phyloP scores from a whole-genome alignment of 208 protist species.

The Wallacemonas sp. region DNA sequence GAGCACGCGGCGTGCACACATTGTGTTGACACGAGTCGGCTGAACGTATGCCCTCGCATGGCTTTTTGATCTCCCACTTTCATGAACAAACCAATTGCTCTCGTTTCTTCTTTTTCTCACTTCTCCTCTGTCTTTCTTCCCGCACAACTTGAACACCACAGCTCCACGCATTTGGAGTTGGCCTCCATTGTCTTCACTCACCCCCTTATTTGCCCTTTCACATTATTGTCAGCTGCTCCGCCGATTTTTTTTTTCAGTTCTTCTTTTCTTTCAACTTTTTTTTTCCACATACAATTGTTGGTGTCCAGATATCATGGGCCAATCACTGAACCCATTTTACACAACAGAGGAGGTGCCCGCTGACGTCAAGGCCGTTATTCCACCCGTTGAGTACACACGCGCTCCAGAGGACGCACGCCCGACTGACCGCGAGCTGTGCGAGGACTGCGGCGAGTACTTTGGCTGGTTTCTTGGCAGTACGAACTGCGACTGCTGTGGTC shows the following conservation, averaged over 20 bases:
- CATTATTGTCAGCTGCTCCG: too few relatives aligned
- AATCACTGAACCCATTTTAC: conserved; percentile 44
- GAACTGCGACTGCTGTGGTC: conserved; percentile 86
- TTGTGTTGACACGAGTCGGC: too few relatives aligned
- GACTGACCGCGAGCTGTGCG: conserved; percentile 43
- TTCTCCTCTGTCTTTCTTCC: too few relatives aligned
- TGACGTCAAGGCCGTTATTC: conserved; percentile 65
- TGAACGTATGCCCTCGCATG: too few relatives aligned
- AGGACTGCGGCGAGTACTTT: conserved; percentile 62
- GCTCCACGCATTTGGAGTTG: too few relatives aligned
- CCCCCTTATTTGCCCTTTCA: too few relatives aligned
- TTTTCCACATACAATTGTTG: neutral
- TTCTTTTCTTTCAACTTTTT: conserved; percentile 9
- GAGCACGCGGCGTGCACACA: too few relatives aligned
- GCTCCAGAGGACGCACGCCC: conserved; percentile 30
- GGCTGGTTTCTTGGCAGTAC: conserved; percentile 61
- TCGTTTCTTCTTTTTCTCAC: neutral
- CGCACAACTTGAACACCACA: too few relatives aligned
- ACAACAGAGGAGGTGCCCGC: conserved; percentile 69
- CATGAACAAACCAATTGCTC: too few relatives aligned
- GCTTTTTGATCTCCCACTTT: too few relatives aligned
- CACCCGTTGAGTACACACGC: conserved; percentile 67
- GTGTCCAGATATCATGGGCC: conserved; percentile 42
- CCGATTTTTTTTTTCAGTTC: conserved; percentile 17
- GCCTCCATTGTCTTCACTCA: too few relatives aligned